Conservation (phyloP, 192 early-diverging fungal species). For the Backusella morwellensis region DNA sequence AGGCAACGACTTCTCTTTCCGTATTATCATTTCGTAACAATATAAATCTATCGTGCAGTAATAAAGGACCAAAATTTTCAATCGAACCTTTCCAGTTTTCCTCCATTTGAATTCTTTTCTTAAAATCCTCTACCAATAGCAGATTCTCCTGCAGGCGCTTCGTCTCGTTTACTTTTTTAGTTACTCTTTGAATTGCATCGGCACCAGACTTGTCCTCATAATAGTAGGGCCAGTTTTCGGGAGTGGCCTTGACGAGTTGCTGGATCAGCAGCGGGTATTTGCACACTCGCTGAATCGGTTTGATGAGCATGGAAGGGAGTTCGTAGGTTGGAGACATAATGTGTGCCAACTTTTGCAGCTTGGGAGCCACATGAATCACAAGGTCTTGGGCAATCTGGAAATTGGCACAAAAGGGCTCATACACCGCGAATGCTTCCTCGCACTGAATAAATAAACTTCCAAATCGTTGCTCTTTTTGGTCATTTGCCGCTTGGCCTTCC, state of each 20-base stretch:
- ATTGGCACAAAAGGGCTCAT: constrained; percentile 95
- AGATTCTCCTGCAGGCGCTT: constrained; percentile 87
- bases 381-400: constrained; percentile 75
- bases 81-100: constrained; percentile 83
- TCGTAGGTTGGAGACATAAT: constrained; percentile 84
- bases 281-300: constrained; percentile 96
- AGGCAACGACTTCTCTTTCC: constrained; percentile 81
- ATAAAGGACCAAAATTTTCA: constrained; percentile 78
- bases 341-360: constrained; percentile 60
- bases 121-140: constrained; percentile 74
- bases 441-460: constrained; percentile 81
- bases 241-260: constrained; percentile 66
- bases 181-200: constrained; percentile 79
- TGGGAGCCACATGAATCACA: constrained; percentile 57
- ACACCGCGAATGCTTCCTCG: constrained; percentile 79
- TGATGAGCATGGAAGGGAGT: constrained; percentile 92
- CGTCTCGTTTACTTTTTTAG: constrained; percentile 89
- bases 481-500: constrained; percentile 71
- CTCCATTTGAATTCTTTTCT: constrained; percentile 58
- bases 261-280: constrained; percentile 95
- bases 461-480: constrained; percentile 85
- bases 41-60: constrained; percentile 86
- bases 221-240: constrained; percentile 51
- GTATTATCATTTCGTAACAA: constrained; percentile 67
- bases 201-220: constrained; percentile 72